Evolutionary conservation across 305 asterid genomes (phyloP), one percentile per base, ranked within the genome.

Genomic region (Fraxinus dipetala): DNA sequence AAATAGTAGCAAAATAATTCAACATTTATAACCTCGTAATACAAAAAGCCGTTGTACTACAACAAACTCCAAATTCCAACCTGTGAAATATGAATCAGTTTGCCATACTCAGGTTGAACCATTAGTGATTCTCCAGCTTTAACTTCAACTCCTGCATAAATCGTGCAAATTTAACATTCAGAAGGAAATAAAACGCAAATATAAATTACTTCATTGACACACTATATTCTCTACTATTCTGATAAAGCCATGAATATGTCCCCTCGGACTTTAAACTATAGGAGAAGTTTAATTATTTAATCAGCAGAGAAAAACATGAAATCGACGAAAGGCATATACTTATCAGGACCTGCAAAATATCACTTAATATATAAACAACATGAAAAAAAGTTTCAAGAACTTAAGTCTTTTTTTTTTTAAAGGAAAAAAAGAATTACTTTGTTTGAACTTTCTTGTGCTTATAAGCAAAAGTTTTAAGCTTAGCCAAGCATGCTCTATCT

Each of bases 61-160:
- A 80, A 43, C 9, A 26, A 26, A 63, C 5, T 22, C 22, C n/a
- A 54, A 51, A 20, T 11, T 14, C 83, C 13, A 0, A 94, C 98
- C 92, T 94, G 98, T 70, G 98, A 93, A 79, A 94, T 79, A 78
- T 94, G 98, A 79, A 93, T 84, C 79, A 92, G 75, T 51, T 79
- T 83, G 72, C 81, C 88, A 1, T 6, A 1, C 5, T 86, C 89
- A 11, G 95, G 95, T 11, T 4, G 35, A 65, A 92, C 90, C 85
- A 81, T 88, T 0, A 90, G 86, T 0, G 91, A 65, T 31, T 85
- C 59, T 9, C 97, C 95, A 1, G 96, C 51, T 69, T 90, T 90
- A 22, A 94, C 97, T 86, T 94, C 96, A 84, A 91, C 91, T 20
- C 98, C 98, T 94, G 86, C 24, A 65, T 26, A 6, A 24, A 13